phyloP scores from a whole-genome alignment of 23 red algal species.

The Gracilariopsis chorda region DNA sequence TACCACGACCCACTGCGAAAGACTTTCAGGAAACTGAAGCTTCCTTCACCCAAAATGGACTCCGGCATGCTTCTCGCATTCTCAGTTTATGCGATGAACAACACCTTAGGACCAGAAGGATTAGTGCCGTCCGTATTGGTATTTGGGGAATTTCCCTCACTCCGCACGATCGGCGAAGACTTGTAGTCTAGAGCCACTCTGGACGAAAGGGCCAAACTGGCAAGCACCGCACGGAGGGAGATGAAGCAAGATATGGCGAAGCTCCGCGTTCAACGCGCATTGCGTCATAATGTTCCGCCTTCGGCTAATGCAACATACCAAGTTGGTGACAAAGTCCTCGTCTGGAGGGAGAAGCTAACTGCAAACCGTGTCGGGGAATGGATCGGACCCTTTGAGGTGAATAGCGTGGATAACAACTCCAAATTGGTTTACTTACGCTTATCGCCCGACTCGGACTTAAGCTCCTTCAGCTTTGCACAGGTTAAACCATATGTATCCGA shows the following conservation, averaged over 20 bases:
- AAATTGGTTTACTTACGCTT: too few species aligned
- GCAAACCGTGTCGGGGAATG: too few species aligned
- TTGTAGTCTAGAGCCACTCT: not conserved
- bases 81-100: not conserved
- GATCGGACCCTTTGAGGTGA: not conserved
- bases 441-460: too few species aligned
- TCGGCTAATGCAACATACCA: not conserved
- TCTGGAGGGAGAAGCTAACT: not conserved
- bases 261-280: not conserved
- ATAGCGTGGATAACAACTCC: too few species aligned
- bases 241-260: not conserved
- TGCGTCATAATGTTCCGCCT: not conserved
- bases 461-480: too few species aligned
- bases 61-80: not conserved
- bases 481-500: too few species aligned
- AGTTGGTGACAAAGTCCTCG: not conserved
- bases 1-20: constrained; percentile 1
- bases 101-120: not conserved
- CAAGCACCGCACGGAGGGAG: not conserved
- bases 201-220: not conserved
- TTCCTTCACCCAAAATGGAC: not conserved
- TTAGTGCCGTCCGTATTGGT: not conserved
- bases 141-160: not conserved
- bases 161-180: too few species aligned
- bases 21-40: not conserved